Evolutionary conservation across 305 asterid genomes (phyloP).

Genomic region (Fraxinus greggii): DNA sequence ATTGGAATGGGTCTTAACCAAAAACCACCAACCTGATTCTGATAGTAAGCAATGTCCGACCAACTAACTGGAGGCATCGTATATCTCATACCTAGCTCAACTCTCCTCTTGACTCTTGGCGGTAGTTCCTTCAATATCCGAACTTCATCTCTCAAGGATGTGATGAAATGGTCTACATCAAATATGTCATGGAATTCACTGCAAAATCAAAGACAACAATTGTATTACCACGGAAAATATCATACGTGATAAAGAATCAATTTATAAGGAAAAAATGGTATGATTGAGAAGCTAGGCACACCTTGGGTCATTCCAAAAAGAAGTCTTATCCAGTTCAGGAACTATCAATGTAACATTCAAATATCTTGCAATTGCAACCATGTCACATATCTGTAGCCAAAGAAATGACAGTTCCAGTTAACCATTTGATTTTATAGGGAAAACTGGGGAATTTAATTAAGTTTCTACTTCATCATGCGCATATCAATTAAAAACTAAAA

Average conservation of each 20-base stretch:
- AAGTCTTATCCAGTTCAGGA: constrained; percentile 92
- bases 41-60: constrained; percentile 77
- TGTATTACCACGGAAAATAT: neutral
- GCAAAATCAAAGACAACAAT: constrained; percentile 30
- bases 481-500: constrained; percentile 20
- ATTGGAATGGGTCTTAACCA: neutral
- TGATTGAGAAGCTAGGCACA: constrained; percentile 20
- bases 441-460: neutral
- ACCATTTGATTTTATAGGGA: neutral
- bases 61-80: constrained; percentile 79
- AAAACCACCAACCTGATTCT: constrained; percentile 50
- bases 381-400: constrained; percentile 76
- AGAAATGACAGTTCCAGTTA: neutral
- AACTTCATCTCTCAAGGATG: constrained; percentile 77
- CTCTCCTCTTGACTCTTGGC: constrained; percentile 71
- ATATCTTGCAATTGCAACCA: constrained; percentile 94
- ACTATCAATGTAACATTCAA: constrained; percentile 85
- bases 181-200: constrained; percentile 80
- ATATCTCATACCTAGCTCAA: constrained; percentile 56
- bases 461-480: neutral
- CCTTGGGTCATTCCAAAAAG: constrained; percentile 99
- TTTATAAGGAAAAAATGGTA: neutral
- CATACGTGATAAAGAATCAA: neutral
- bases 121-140: constrained; percentile 76
- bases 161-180: constrained; percentile 72